Evolutionary conservation across 805 yeast species (phyloP).

Genomic region (Zygoascus bituminiphila): DNA sequence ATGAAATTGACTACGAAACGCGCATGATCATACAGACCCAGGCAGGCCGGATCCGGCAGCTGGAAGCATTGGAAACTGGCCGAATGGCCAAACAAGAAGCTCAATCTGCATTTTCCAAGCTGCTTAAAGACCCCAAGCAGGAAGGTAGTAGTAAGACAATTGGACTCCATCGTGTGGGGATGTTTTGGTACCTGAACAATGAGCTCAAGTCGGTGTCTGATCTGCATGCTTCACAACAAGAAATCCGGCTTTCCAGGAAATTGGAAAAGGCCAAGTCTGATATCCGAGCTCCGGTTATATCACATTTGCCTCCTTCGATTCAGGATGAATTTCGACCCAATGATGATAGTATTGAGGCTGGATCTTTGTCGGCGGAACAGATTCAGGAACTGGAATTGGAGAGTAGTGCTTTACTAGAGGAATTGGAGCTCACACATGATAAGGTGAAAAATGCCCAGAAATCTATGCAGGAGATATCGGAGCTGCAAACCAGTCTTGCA

Average conservation of each 20-base stretch:
- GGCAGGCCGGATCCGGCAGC: conserved; percentile 21
- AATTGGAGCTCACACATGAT: conserved; percentile 28
- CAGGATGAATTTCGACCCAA: background rate
- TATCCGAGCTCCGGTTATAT: conserved; percentile 7
- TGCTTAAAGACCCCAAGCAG: conserved; percentile 17
- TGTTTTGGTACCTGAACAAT: conserved; percentile 29
- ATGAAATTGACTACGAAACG: conserved; percentile 33
- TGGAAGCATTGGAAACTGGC: conserved; percentile 23
- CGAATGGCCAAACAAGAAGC: conserved; percentile 15
- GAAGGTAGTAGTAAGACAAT: conserved; percentile 24
- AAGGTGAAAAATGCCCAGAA: conserved; percentile 33
- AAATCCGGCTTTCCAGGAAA: conserved; percentile 26
- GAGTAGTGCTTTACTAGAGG: conserved; percentile 30
- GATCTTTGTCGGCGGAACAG: conserved; percentile 13
- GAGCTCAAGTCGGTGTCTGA: conserved; percentile 26
- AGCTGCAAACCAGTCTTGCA: conserved; percentile 65
- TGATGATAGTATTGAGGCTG: background rate
- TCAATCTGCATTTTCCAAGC: conserved; percentile 10
- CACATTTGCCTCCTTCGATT: background rate
- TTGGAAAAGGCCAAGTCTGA: conserved; percentile 20
- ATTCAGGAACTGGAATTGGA: conserved; percentile 29
- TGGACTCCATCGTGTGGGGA: conserved; percentile 30
- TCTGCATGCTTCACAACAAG: conserved; percentile 29
- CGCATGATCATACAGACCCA: conserved; percentile 29
- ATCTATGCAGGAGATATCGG: conserved; percentile 52